These are phyloP conservation scores for Gastrolobium bilobum DNA, from an alignment of 306 rosid genomes.

Conservation along the genomic window DNA sequence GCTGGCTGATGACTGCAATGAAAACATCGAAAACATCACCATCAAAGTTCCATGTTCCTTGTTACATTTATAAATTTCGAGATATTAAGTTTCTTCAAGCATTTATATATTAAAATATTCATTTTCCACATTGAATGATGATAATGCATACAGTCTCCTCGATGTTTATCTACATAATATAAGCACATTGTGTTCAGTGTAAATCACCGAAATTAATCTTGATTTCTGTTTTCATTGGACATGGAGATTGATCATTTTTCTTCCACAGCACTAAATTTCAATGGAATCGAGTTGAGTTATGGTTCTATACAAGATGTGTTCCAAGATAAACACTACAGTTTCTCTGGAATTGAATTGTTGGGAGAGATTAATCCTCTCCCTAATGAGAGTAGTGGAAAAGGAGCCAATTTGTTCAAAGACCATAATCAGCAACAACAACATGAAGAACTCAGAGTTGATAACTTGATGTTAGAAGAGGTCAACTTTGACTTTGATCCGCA, in stretches of 20 bases:
- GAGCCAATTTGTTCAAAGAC: slow-evolving; percentile 35
- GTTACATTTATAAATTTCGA: background rate
- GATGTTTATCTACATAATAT: slow-evolving; percentile 27
- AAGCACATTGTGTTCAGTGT: slow-evolving; percentile 35
- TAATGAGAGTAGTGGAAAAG: slow-evolving; percentile 15
- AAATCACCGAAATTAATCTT: background rate
- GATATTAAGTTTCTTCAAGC: background rate
- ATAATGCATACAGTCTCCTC: background rate
- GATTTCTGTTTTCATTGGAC: background rate
- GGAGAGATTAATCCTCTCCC: slow-evolving; percentile 47
- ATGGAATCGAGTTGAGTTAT: slow-evolving; percentile 45
- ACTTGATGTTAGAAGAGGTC: slow-evolving; percentile 49
- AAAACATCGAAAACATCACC: slow-evolving; percentile 53
- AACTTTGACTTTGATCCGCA: slow-evolving; percentile 45
- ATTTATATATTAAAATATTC: slow-evolving; percentile 19
- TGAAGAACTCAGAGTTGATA: slow-evolving; percentile 38
- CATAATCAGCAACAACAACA: slow-evolving; percentile 45
- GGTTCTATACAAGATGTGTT: slow-evolving; percentile 36
- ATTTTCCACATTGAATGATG: slow-evolving; percentile 22
- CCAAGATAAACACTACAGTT: slow-evolving; percentile 35
- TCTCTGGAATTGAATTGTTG: slow-evolving; percentile 44
- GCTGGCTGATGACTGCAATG: slow-evolving; percentile 50
- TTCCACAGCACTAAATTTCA: slow-evolving; percentile 54
- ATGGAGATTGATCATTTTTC: slow-evolving; percentile 56
- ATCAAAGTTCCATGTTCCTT: slow-evolving; percentile 39